Conservation (phyloP, 1,284 basidiomycete species). For the Apiotrichum sp. region DNA sequence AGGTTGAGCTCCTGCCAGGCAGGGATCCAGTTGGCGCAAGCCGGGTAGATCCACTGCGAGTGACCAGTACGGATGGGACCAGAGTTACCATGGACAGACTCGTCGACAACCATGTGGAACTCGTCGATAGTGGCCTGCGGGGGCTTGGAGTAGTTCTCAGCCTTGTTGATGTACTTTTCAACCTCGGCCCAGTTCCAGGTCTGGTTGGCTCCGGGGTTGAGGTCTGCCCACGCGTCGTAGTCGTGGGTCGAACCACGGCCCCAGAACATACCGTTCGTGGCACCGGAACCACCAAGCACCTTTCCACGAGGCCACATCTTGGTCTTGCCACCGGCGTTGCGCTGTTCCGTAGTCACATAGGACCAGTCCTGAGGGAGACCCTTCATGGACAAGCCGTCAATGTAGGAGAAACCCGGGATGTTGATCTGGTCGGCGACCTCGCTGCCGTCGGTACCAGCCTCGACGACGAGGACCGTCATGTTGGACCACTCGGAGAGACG, state of each 20-base stretch:
- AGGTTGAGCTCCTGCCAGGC: conserved; percentile 50
- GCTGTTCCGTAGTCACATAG: conserved; percentile 56
- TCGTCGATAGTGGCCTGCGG: conserved; percentile 34
- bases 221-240: conserved; percentile 48
- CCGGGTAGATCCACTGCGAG: conserved; percentile 49
- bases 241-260: conserved; percentile 41
- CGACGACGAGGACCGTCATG: conserved; percentile 64
- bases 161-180: conserved; percentile 45
- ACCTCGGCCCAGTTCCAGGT: conserved; percentile 45
- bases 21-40: conserved; percentile 55
- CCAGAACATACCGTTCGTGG: conserved; percentile 67
- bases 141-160: conserved; percentile 47
- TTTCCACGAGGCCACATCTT: conserved; percentile 59
- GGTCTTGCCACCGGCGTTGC: conserved; percentile 19
- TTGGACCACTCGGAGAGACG: conserved; percentile 64
- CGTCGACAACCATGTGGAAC: conserved; percentile 46
- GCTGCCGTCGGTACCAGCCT: conserved; percentile 61
- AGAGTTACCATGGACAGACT: conserved; percentile 47
- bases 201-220: conserved; percentile 36
- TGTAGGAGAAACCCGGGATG: conserved; percentile 46
- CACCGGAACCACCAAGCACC: conserved; percentile 62
- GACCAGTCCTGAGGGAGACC: conserved; percentile 56
- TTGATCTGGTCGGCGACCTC: conserved; percentile 49
- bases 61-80: conserved; percentile 51
- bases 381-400: conserved; percentile 44